phyloP scores from a whole-genome alignment of 257 asterid species.

The Gardenia jasminoides region DNA sequence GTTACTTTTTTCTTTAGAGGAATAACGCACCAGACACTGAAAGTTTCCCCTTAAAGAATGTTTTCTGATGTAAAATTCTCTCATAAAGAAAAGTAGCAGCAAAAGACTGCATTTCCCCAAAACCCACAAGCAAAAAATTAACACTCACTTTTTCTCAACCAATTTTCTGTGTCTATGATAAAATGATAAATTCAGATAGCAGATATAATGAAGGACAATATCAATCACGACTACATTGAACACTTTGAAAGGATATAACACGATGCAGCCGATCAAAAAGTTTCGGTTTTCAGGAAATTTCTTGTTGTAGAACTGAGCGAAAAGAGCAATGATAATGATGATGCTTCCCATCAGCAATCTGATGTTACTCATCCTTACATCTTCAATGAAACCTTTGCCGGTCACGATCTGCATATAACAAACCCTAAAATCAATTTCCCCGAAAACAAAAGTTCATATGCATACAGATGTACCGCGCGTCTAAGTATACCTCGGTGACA shows the following conservation, averaged over 20 bases:
- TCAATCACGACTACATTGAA: background rate
- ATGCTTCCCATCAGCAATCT: slow-evolving; percentile 66
- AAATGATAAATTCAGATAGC: background rate
- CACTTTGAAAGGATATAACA: slow-evolving; percentile 68
- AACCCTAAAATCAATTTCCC: background rate
- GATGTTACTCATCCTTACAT: slow-evolving; percentile 80
- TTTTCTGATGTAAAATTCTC: background rate
- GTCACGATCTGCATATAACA: slow-evolving; percentile 64
- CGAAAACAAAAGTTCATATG: background rate
- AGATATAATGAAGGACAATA: background rate
- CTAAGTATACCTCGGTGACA: slow-evolving; percentile 60
- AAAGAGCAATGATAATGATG: slow-evolving; percentile 68
- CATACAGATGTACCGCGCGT: background rate
- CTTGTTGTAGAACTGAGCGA: slow-evolving; percentile 95
- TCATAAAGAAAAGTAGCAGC: background rate
- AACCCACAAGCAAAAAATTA: background rate
- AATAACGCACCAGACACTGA: background rate
- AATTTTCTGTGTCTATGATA: background rate
- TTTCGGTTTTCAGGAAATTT: slow-evolving; percentile 80
- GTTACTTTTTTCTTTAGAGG: background rate
- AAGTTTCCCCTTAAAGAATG: background rate
- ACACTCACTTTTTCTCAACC: background rate
- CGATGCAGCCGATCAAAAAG: slow-evolving; percentile 83
- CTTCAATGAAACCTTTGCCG: slow-evolving; percentile 77
- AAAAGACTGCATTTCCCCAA: background rate